These are phyloP conservation scores for Pichiaceae sp. DNA, from an alignment of 1,139 yeast genomes.

Conservation along the genomic window DNA sequence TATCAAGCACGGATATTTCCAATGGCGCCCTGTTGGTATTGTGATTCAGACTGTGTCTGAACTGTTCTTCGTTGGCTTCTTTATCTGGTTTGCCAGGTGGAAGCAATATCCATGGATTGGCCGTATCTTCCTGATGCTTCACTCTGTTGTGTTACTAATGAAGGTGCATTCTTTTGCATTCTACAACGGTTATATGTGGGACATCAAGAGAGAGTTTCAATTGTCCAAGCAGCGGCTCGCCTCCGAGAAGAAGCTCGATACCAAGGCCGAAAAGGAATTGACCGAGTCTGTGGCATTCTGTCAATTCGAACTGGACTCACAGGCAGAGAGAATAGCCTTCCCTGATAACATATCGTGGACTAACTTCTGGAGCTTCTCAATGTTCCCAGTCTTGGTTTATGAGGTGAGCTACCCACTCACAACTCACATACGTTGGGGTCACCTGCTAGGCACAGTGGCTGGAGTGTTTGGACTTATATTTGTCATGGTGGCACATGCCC, in stretches of 20 bases:
- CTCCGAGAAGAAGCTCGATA: slow-evolving; percentile 18
- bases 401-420: slow-evolving; percentile 78
- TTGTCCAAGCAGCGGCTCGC: slow-evolving; percentile 28
- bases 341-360: slow-evolving; percentile 61
- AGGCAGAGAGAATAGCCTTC: slow-evolving; percentile 33
- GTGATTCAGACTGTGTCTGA: slow-evolving; percentile 51
- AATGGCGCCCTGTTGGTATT: slow-evolving; percentile 61
- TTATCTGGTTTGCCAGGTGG: slow-evolving; percentile 36
- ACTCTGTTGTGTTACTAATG: slow-evolving; percentile 81
- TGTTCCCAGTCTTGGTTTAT: slow-evolving; percentile 89
- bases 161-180: slow-evolving; percentile 87
- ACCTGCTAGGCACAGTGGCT: slow-evolving; percentile 58
- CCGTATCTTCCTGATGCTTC: slow-evolving; percentile 70
- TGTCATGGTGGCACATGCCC: slow-evolving; percentile 77
- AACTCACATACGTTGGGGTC: slow-evolving; percentile 54
- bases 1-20: slow-evolving; percentile 33
- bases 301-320: slow-evolving; percentile 51
- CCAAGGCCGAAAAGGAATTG: slow-evolving; percentile 27
- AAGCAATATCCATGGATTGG: slow-evolving; percentile 76
- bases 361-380: slow-evolving; percentile 68
- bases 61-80: slow-evolving; percentile 34
- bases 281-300: slow-evolving; percentile 51
- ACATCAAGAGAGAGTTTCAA: slow-evolving; percentile 45
- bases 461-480: slow-evolving; percentile 85
- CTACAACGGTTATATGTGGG: slow-evolving; percentile 85